A percentile compares a stretch with the other conserved stretches of the same genome.
Evolutionary conservation across 176 grass and related monocot genomes (phyloP).

Genomic region (Elaeis guineensis): DNA sequence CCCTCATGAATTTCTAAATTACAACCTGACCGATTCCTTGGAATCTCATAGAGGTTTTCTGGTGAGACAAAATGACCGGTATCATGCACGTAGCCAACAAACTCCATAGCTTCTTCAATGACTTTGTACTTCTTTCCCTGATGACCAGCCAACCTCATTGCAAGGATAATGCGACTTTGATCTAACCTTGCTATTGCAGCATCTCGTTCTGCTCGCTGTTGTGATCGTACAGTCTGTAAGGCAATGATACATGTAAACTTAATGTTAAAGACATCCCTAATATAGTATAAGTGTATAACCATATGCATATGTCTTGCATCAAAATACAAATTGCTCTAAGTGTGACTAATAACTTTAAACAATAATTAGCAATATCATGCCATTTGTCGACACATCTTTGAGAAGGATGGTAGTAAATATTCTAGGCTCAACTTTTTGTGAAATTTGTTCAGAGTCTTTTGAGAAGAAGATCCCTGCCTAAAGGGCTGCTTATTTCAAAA

Average conservation of each 20-base stretch:
- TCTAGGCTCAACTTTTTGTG: too few species aligned
- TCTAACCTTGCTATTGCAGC: conserved; percentile 76
- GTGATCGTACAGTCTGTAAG: conserved; percentile 73
- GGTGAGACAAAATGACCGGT: conserved; percentile 35
- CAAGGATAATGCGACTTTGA: conserved; percentile 65
- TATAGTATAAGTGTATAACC: too few species aligned
- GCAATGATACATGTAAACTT: background rate
- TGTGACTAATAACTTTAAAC: too few species aligned
- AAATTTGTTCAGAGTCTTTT: too few species aligned
- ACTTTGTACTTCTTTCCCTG: conserved; percentile 62
- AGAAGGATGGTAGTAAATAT: too few species aligned
- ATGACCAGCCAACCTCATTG: conserved; percentile 62
- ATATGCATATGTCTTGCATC: too few species aligned
- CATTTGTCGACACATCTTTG: too few species aligned
- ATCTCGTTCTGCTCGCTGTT: conserved; percentile 59
- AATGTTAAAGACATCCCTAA: background rate
- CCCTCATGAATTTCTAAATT: conserved; percentile 20
- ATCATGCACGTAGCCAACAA: conserved; percentile 54
- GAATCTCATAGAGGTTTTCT: conserved; percentile 29
- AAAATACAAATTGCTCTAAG: too few species aligned
- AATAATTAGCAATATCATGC: too few species aligned
- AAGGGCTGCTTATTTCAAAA: too few species aligned
- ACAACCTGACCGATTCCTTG: conserved; percentile 26
- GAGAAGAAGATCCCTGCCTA: too few species aligned
- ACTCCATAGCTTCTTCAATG: conserved; percentile 72